phyloP scores from a whole-genome alignment of 345 rosid genomes.

The Gossypium rotundifolium region DNA sequence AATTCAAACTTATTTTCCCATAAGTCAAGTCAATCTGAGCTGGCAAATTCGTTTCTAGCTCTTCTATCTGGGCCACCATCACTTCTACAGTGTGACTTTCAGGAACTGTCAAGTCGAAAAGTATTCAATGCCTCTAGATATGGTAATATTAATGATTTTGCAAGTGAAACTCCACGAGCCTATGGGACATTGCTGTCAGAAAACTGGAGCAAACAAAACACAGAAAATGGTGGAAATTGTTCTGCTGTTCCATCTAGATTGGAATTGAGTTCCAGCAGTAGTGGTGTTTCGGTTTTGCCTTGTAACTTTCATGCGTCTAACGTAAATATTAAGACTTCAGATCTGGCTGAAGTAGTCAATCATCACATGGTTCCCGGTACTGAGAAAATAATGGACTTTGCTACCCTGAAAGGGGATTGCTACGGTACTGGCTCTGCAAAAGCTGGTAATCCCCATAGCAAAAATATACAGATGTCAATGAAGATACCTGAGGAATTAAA shows the following conservation, averaged over 20 bases:
- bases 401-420: slow-evolving; percentile 18
- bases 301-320: slow-evolving; percentile 18
- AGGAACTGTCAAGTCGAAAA: slow-evolving; percentile 27
- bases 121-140: slow-evolving; percentile 16
- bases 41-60: slow-evolving; percentile 37
- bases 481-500: slow-evolving; percentile 19
- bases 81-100: slow-evolving; percentile 28
- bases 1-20: slow-evolving; percentile 13
- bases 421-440: slow-evolving; percentile 8
- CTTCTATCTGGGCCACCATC: slow-evolving; percentile 36
- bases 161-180: slow-evolving; percentile 15
- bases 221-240: slow-evolving; percentile 14
- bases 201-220: slow-evolving; percentile 16
- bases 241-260: slow-evolving; percentile 17
- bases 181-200: slow-evolving; percentile 17
- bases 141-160: slow-evolving; percentile 18
- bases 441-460: slow-evolving; percentile 15
- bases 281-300: slow-evolving; percentile 18
- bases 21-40: slow-evolving; percentile 14
- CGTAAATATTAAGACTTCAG: slow-evolving; percentile 16
- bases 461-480: slow-evolving; percentile 5
- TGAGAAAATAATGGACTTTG: slow-evolving; percentile 21
- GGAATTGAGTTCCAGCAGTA: slow-evolving; percentile 3
- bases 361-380: slow-evolving; percentile 18
- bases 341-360: slow-evolving; percentile 18